A percentile compares a stretch with the other conserved stretches of the same genome.
These are phyloP conservation scores for Didymella sp. DNA, from an alignment of 2,329 filamentous ascomycete species.

Conservation along the genomic window DNA sequence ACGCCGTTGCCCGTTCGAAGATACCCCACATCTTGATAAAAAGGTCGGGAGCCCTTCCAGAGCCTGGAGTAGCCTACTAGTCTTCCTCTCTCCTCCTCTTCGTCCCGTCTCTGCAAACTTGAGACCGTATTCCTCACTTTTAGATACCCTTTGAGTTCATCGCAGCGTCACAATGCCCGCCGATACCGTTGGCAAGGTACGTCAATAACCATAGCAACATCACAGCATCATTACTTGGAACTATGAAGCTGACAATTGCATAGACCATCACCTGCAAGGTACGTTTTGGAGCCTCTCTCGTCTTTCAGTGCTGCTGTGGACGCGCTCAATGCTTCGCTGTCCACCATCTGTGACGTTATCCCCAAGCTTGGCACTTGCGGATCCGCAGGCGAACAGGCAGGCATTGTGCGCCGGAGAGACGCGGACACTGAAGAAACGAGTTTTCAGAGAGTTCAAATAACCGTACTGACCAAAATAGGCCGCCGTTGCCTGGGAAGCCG, in stretches of 20 bases:
- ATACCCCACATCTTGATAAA: slow-evolving; percentile 34
- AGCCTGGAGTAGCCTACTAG: slow-evolving; percentile 19
- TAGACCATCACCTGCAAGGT: slow-evolving; percentile 90
- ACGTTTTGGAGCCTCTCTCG: slow-evolving; percentile 7
- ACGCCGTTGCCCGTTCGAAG: slow-evolving; percentile 20
- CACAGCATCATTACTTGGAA: slow-evolving; percentile 1
- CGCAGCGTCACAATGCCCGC: slow-evolving; percentile 17
- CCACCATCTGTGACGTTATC: slow-evolving; percentile 14
- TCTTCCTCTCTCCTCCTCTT: slow-evolving; percentile 20
- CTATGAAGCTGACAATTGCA: slow-evolving; percentile 13
- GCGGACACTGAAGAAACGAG: not conserved
- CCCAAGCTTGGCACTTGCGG: slow-evolving; percentile 33
- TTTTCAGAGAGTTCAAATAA: slow-evolving; percentile 2
- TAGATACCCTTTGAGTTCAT: slow-evolving; percentile 27
- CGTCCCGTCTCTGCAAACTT: slow-evolving; percentile 11
- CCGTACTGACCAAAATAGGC: slow-evolving; percentile 61
- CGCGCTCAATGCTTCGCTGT: slow-evolving; percentile 17
- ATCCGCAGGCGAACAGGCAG: slow-evolving; percentile 32
- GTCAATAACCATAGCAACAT: slow-evolving; percentile 6
- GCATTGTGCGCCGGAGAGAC: slow-evolving; percentile 17
- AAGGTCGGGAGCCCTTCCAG: slow-evolving; percentile 35
- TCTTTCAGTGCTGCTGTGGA: slow-evolving; percentile 71
- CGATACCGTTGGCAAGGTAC: slow-evolving; percentile 21
- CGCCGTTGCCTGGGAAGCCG: slow-evolving; percentile 96
- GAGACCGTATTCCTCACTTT: slow-evolving; percentile 13